Evolutionary conservation across 257 asterid genomes (phyloP).

Genomic region (Solanum bulbocastanum): DNA sequence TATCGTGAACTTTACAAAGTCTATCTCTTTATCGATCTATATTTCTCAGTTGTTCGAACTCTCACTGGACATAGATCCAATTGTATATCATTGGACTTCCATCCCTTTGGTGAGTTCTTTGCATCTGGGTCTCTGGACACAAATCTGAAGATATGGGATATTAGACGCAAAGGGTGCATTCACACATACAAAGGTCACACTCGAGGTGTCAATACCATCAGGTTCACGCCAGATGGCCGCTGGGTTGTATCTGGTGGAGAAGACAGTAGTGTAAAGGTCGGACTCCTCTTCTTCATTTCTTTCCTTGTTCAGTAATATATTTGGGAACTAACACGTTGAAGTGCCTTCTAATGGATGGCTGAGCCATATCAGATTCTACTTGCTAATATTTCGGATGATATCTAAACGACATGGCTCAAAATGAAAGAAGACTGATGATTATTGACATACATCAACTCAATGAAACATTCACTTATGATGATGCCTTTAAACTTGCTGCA

Average conservation of each 20-base stretch:
- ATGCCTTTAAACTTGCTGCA: neutral
- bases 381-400: neutral
- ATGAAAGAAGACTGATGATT: neutral
- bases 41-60: constrained; percentile 68
- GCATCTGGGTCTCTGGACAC: constrained; percentile 99
- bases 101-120: constrained; percentile 97
- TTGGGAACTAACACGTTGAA: neutral
- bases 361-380: neutral
- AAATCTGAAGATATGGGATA: constrained; percentile 97
- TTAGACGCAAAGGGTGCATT: constrained; percentile 88
- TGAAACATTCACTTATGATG: neutral
- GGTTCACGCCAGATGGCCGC: constrained; percentile 98
- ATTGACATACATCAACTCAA: neutral
- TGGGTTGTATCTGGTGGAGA: constrained; percentile 99
- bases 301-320: neutral
- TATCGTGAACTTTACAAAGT: neutral
- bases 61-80: constrained; percentile 97
- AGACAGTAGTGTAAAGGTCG: constrained; percentile 94
- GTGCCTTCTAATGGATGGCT: neutral
- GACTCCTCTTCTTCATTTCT: constrained; percentile 4
- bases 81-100: constrained; percentile 95
- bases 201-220: constrained; percentile 81
- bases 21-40: neutral
- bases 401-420: neutral
- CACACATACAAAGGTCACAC: constrained; percentile 99